Percentiles rank a stretch among this genome's conserved stretches.
phyloP scores from a whole-genome alignment of 208 protist species.

The Trypanosoma brucei region DNA sequence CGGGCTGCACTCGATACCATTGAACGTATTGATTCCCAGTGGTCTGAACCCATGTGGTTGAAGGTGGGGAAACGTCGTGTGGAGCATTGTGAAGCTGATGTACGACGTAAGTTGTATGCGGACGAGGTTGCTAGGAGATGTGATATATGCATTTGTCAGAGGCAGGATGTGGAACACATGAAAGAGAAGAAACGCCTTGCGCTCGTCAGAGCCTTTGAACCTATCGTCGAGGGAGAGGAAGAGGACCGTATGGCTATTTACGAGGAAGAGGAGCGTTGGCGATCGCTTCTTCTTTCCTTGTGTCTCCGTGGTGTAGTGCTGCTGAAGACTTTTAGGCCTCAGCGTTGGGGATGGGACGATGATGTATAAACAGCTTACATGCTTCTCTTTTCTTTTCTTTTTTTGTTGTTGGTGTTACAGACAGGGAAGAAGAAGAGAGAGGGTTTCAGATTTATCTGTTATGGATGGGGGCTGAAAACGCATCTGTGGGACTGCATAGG shows the following conservation, averaged over 20 bases:
- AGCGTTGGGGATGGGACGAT: no score
- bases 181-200: constrained; percentile 2
- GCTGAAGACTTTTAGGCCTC: neutral
- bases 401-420: no score
- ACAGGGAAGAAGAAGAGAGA: no score
- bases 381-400: no score
- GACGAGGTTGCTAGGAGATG: constrained; percentile 7
- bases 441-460: no score
- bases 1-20: constrained; percentile 13
- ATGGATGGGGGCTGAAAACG: no score
- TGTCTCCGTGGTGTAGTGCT: constrained; percentile 2
- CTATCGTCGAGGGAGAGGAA: constrained; percentile 8
- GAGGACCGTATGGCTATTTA: neutral
- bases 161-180: neutral
- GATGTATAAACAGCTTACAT: no score
- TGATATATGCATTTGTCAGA: neutral
- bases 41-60: constrained; percentile 16
- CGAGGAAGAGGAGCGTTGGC: constrained; percentile 8
- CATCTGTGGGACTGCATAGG: no score
- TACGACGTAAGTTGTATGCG: constrained; percentile 2
- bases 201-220: neutral
- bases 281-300: constrained; percentile 11
- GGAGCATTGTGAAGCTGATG: constrained; percentile 3
- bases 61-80: constrained; percentile 20
- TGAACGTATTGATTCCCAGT: constrained; percentile 13